Base-by-base conservation (phyloP, 495 filamentous ascomycete species). In the Aspergillus panamensis region DNA sequence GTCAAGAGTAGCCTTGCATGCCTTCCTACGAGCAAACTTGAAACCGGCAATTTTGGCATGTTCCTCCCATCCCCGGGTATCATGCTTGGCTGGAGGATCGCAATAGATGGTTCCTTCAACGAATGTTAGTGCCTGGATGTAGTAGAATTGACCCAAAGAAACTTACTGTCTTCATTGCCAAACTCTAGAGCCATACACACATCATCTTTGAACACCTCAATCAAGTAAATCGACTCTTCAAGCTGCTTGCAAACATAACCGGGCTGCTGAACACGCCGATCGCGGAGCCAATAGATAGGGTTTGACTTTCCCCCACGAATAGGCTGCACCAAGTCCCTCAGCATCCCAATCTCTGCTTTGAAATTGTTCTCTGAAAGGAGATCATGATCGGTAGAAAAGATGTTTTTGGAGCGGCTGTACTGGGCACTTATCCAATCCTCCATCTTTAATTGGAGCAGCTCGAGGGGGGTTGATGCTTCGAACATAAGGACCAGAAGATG, bases 401-500 rank as follows among this genome's bases (percentile, higher is more conserved):
- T 43, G 45, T 59, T 32, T 3, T 20, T 21, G 32, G 16, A 29
- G 30, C 49, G 19, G 20, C 50, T 37, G 25, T 59, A 63, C 8
- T 52, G 59, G 10, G 55, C n/a, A 16, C 43, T 14, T 7, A 69
- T 21, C 60, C 60, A 65, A 4, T 32, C 25, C 50, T 60, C 58
- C 50, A 69, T 35, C 2, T 49, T 25, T 3, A 51, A 8, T 56
- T 69, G 67, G 20, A 56, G 45, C 6, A 20, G n/a, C 9, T 67
- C 51, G 39, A 69, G 35, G 3, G 45, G 16, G 2, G 48, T 48
- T 37, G 25, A 60, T 3, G 44, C 25, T 29, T 58, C 50, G 25
- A 67, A 58, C 19, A 69, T 39, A 8, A 69, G 43, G 5, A 67
- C 10, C 16, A 71, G 33, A 6, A 71, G 55, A 47, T 71, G 68